A percentile compares a stretch with the other conserved stretches of the same genome.
Evolutionary conservation across 306 rosid genomes (phyloP).

Genomic region (Quercus berberidifolia): DNA sequence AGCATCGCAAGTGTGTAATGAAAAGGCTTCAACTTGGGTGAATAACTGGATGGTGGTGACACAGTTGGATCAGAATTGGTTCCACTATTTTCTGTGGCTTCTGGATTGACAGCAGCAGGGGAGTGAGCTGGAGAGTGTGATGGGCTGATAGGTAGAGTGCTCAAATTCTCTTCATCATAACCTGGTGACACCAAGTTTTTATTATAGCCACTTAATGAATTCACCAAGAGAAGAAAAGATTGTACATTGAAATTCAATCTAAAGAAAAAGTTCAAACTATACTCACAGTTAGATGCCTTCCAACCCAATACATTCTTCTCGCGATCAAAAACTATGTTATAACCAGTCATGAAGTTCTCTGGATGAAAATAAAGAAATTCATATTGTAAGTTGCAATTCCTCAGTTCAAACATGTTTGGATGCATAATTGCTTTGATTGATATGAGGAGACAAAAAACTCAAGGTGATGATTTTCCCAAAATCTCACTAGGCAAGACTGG

Average conservation of each 20-base stretch:
- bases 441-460: not conserved
- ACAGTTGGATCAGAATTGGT: constrained; percentile 19
- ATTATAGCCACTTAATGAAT: constrained; percentile 3
- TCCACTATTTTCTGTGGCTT: constrained; percentile 28
- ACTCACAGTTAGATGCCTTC: constrained; percentile 75
- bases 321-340: constrained; percentile 71
- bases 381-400: not conserved
- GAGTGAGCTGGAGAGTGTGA: constrained; percentile 35
- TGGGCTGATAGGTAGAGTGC: constrained; percentile 31
- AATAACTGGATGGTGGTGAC: constrained; percentile 17
- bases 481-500: not conserved
- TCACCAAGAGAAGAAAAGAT: not conserved
- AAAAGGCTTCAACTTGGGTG: constrained; percentile 36
- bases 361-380: constrained; percentile 31
- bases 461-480: not conserved
- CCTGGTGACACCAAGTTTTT: constrained; percentile 41
- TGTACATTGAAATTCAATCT: not conserved
- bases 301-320: constrained; percentile 69
- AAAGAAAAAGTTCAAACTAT: not conserved
- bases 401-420: not conserved
- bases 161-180: constrained; percentile 33
- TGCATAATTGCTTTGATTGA: not conserved
- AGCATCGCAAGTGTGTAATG: constrained; percentile 18
- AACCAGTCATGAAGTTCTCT: constrained; percentile 97
- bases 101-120: constrained; percentile 41